Base-by-base conservation (phyloP, 2,329 filamentous ascomycete species). In the Epichloe baconii region DNA sequence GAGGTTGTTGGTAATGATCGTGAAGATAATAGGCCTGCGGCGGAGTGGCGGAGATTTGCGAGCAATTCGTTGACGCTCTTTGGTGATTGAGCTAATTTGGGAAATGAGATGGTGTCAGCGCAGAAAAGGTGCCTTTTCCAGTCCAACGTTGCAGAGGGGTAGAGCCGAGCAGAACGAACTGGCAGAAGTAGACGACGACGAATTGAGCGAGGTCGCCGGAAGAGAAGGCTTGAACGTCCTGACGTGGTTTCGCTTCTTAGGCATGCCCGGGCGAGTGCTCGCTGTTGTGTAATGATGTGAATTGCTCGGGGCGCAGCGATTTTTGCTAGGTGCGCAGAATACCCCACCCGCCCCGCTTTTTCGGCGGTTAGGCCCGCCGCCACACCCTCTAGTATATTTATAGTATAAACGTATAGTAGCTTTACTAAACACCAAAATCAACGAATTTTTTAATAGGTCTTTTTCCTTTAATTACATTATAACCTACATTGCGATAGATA, bases 31-130 rank as follows among this genome's bases (percentile, higher is more conserved):
- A 62, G 56, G 49, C 58, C 59, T 38, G 60, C 57, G 45, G 68
- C 69, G 49, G 68, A 67, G 59, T 72, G 75, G 60, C 80, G 78
- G 57, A 81, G 62, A 54, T 72, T 74, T 54, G 76, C 72, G 59
- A 83, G 74, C 54, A 81, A 68, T 55, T 82, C 75, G 62, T 83
- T 83, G 61, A 83, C 80, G 53, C 73, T 63, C 57, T 57, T 66
- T 51, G 60, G 55, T 47, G 65, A 53, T 56, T 63, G 66, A 49
- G 63, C 67, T 68, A 41, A 15, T 14, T 15, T 7, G 11, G 3
- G 6, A 38, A 26, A 38, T 23, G 41, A 45, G 19, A 38, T 31
- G 21, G 15, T 15, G 17, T 17, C 36, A 47, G 47, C 36, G 23
- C 12, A 44, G 14, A 11, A 14, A 17, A 11, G 36, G 14, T 15